A percentile compares a stretch with the other conserved stretches of the same genome.
These are phyloP conservation scores for Neonothopanus nambi DNA, from an alignment of 1,284 basidiomycete species.

Conservation along the genomic window DNA sequence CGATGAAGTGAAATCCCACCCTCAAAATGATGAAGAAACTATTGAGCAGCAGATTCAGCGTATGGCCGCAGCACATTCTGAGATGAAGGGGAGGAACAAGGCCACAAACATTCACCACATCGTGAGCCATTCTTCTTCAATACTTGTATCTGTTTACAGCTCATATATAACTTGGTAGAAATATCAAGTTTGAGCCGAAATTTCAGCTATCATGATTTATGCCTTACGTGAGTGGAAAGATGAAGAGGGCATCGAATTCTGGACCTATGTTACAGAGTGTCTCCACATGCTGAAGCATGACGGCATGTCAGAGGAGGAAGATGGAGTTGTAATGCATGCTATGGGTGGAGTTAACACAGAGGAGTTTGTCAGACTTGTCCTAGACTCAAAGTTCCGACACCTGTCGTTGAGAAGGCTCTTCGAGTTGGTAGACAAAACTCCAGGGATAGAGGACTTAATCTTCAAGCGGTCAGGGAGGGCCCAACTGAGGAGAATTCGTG, in stretches of 20 bases:
- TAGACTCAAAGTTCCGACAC: background rate
- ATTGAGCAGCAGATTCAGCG: background rate
- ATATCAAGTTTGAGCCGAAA: background rate
- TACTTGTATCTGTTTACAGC: too few relatives aligned
- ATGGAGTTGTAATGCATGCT: background rate
- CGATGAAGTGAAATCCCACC: background rate
- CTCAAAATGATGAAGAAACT: background rate
- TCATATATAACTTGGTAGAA: background rate
- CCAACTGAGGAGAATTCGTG: background rate
- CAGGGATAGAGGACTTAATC: background rate
- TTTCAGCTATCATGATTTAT: background rate
- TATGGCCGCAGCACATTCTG: too few relatives aligned
- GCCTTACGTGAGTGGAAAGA: background rate
- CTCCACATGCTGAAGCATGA: background rate
- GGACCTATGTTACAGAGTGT: background rate
- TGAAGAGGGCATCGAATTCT: background rate
- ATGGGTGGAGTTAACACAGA: background rate
- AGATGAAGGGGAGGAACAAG: too few relatives aligned
- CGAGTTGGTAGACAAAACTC: background rate
- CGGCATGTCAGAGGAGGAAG: constrained; percentile 5
- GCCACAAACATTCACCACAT: too few relatives aligned
- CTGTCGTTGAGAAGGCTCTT: background rate
- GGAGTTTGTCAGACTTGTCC: background rate
- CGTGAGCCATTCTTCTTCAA: too few relatives aligned
- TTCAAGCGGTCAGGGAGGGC: background rate